Evolutionary conservation across 1,284 basidiomycete genomes (phyloP), one percentile per base, ranked within the genome.

Genomic region (Irpex lacteus): DNA sequence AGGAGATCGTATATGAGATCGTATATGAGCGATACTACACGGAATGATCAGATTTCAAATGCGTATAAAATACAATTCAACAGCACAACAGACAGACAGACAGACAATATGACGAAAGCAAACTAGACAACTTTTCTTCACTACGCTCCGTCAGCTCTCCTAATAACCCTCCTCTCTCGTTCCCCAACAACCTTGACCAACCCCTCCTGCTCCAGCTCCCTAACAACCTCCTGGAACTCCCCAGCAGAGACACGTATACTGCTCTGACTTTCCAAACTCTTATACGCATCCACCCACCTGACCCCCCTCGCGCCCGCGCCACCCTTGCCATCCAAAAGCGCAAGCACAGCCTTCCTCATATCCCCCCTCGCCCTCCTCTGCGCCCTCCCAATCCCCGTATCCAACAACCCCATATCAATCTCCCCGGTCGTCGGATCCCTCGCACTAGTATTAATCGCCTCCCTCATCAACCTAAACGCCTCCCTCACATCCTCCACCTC

Each of bases 381-480:
- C 38, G 94, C 89, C 65, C 87, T 80, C 2, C 94, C 95, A 26
- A 94, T 94, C 4, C 97, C 97, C 0, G 96, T 98, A 74, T 96
- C 97, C 73, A 99, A 87, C 71, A 99, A 78, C 66, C 97, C 95
- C 84, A 99, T 91, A 75, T 99, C 97, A 73, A 98, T 95, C 80
- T 95, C 91, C 62, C 96, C 96, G 1, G 96, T 98, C 38, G 93
- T 83, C 6, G 96, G 96, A 77, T 98, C 97, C 81, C 96, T 95
- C 67, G 95, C 95, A 71, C 88, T 90, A 67, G 96, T 96, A 72
- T 96, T 90, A 76, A 98, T 92, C 9, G 97, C 98, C 74, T 98
- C 94, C 61, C 94, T 88, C 88, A 99, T 98, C 67, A 99, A 85
- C 11, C 97, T 85, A 70, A 86, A 89, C 1, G 97, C 96, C 78